Conservation (phyloP, 441 rosid genomes). For the Pelargonium cotyledonis region DNA sequence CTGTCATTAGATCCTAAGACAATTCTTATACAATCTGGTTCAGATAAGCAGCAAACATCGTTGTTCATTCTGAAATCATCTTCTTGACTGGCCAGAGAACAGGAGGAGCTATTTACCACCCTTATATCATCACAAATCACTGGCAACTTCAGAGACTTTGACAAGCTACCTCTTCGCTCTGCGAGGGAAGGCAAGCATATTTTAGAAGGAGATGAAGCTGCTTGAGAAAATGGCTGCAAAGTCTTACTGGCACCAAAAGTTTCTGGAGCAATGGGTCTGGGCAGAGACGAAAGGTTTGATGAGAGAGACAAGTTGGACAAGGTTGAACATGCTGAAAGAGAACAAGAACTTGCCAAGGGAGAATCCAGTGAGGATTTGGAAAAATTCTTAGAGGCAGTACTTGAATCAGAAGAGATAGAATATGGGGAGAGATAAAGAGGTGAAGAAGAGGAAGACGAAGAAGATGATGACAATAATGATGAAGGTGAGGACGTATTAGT, state of each 20-base stretch:
- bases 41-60: conserved; percentile 32
- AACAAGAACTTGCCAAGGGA: conserved; percentile 50
- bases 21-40: conserved; percentile 44
- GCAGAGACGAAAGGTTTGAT: conserved; percentile 35
- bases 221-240: conserved; percentile 29
- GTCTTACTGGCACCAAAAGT: conserved; percentile 28
- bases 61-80: conserved; percentile 27
- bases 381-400: conserved; percentile 44
- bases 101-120: conserved; percentile 23
- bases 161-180: conserved; percentile 71
- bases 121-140: conserved; percentile 38
- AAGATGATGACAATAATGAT: conserved; percentile 41
- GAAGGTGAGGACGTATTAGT: conserved; percentile 43
- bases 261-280: conserved; percentile 27
- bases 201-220: conserved; percentile 34
- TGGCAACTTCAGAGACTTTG: conserved; percentile 67
- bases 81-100: conserved; percentile 25
- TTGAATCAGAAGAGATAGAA: conserved; percentile 58
- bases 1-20: conserved; percentile 42
- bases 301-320: conserved; percentile 52
- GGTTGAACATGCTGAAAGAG: conserved; percentile 46
- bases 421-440: conserved; percentile 74
- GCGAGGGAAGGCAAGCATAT: conserved; percentile 63
- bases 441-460: conserved; percentile 26
- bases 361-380: conserved; percentile 61